Evolutionary conservation across 2,329 filamentous ascomycete genomes (phyloP), one percentile per base, ranked within the genome.

Genomic region (Fusarium gaditjirri): DNA sequence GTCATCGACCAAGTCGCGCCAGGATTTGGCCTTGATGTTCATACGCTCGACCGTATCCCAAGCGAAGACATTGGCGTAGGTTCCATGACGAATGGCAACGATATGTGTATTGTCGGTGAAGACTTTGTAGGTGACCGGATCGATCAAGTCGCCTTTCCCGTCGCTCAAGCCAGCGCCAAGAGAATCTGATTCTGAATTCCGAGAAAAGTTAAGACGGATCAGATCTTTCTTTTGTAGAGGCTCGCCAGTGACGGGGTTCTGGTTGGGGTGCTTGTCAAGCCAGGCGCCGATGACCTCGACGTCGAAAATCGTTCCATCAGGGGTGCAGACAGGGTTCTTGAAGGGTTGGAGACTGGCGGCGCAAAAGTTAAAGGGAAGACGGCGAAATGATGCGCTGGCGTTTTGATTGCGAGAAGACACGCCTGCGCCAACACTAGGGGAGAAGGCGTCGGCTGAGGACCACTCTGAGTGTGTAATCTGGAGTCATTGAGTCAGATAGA

Each of bases 41-140:
- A 99, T 89, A 76, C 93, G 89, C 82, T 98, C 94, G 41, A 99
- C 90, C 3, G 97, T 99, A 78, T 99, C 97, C 89, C 92, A 98
- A 2, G 95, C 91, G 80, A 98, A 99, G 8, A 97, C 96, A 82
- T 99, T 99, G 54, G 95, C 95, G 64, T 95, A 95, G 61, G 87
- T 92, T 60, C 89, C 90, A 81, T 93, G 90, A 63, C 90, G 88
- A 71, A 99, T 87, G 21, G 95, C 95, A 49, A 98, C 94, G 65
- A 99, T 94, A 81, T 98, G 96, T 8, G 96, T 98, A 82, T 98
- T 98, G 81, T 99, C 94, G 50, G 96, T 99, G 78, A 99, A 94
- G 44, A 97, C 93, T 82, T 99, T 99, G 86, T 93, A 98, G 1
- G 95, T 98, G 50, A 99, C 95, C 0, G 96, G 97, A 78, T 99